A percentile compares a stretch with the other conserved stretches of the same genome.
phyloP scores from a whole-genome alignment of 169 alveolate genomes.

The Eimeria maxima region DNA sequence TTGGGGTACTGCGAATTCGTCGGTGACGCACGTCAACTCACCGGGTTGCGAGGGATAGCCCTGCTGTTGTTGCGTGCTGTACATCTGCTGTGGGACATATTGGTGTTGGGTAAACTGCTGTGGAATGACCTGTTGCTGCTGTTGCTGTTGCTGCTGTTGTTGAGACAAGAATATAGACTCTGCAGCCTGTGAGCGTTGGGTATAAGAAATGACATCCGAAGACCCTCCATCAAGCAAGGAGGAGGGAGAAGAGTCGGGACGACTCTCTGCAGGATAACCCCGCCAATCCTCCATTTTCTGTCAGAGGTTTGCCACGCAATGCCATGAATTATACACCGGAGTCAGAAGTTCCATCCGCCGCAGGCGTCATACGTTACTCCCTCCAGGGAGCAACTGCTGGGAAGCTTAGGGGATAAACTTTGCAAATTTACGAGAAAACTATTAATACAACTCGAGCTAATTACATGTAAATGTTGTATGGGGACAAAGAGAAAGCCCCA shows the following conservation, averaged over 20 bases:
- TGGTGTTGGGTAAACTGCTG: conserved; percentile 9
- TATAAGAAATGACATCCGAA: conserved; percentile 51
- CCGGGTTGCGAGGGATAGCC: conserved; percentile 35
- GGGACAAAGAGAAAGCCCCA: neutral
- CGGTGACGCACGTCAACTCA: neutral
- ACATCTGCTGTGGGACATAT: conserved; percentile 1
- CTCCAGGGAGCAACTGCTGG: neutral
- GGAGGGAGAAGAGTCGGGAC: conserved; percentile 56
- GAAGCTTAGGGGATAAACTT: neutral
- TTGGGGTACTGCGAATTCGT: neutral
- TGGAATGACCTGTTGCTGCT: conserved; percentile 39
- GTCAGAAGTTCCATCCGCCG: neutral
- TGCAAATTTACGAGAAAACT: neutral
- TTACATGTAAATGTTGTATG: neutral
- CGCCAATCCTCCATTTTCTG: conserved; percentile 71
- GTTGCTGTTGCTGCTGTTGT: conserved; percentile 61
- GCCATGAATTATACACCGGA: neutral
- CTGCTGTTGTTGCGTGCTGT: conserved; percentile 7
- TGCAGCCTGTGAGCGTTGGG: conserved; percentile 49
- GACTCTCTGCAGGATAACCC: conserved; percentile 56
- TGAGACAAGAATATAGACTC: conserved; percentile 12
- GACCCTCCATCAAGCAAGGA: conserved; percentile 56
- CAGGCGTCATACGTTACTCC: neutral
- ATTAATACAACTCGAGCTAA: neutral
- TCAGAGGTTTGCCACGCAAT: neutral